Evolutionary conservation across 495 filamentous ascomycete genomes (phyloP), one percentile per base, ranked within the genome.

Genomic region (Hypoxylon fragiforme): DNA sequence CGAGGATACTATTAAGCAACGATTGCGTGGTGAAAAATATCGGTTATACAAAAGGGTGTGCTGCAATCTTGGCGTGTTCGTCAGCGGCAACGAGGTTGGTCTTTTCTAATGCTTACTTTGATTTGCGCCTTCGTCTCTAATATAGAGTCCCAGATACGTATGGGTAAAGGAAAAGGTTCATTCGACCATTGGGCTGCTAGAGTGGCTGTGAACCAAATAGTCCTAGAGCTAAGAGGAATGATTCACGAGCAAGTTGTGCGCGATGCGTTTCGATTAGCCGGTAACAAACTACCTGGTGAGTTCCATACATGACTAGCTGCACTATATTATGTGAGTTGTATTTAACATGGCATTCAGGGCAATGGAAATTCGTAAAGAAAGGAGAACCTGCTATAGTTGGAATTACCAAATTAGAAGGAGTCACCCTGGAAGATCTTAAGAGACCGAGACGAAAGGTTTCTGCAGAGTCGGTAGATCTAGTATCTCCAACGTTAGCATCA

Each of bases 161-260:
- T 99, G 94, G 95, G 94, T 72, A 97, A 96, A 76, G 94, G 94
- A 70, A 99, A 97, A 75, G 94, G 94, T 59, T 86, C 84, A 56
- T 97, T 97, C 71, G 94, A 97, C 72, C 89, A 94, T 73, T 99
- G 94, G 94, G 89, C 92, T 20, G 79, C 86, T 12, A 84, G 92
- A 63, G 83, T 96, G 53, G 84, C 89, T 9, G 88, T 97, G 48
- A 92, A 86, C 70, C 86, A 89, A 69, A 79, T 99, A 31, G 76
- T 97, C 12, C 90, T 99, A 56, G 94, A 99, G 73, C 73, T 99
- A 53, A 91, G 88, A 68, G 95, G 92, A 21, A 81, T 91, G 57
- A 52, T 97, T 47, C 94, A 99, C 79, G 94, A 99, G 76, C 87
- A 96, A 76, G 80, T 99, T 64, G 90, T 88, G 7, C 81, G 87